phyloP scores from a whole-genome alignment of 116 monocot genomes.

The Phalaenopsis hybrid region DNA sequence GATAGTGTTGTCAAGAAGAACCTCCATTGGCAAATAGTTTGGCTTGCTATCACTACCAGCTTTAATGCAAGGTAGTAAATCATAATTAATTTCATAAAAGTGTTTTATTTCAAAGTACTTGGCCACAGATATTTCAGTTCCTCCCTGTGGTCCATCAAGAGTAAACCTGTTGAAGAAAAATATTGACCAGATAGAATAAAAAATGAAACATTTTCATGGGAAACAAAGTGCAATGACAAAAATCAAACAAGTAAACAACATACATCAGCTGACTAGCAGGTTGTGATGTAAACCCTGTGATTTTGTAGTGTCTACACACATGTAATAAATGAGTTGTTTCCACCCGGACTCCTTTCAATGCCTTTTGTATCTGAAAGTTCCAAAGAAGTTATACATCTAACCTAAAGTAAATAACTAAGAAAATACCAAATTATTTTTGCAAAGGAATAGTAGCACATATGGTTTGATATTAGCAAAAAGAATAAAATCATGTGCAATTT shows the following conservation, averaged over 20 bases:
- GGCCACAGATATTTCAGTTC: no score
- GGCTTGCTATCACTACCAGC: slow-evolving; percentile 55
- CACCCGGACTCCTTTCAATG: slow-evolving; percentile 46
- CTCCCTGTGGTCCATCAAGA: not conserved
- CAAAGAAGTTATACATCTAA: no score
- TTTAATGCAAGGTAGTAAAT: slow-evolving; percentile 46
- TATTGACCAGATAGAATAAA: not conserved
- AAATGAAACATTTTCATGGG: not conserved
- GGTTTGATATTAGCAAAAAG: no score
- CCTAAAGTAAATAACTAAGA: no score
- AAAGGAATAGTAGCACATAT: no score
- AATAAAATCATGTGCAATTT: not conserved
- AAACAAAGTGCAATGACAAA: not conserved
- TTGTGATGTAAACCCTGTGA: slow-evolving; percentile 39
- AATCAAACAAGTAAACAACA: not conserved
- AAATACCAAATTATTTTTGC: no score
- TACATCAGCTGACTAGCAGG: slow-evolving; percentile 43
- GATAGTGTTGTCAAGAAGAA: not conserved
- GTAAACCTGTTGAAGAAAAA: no score
- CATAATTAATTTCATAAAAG: not conserved
- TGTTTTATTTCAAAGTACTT: no score
- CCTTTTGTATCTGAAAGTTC: slow-evolving; percentile 46
- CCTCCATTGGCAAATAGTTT: slow-evolving; percentile 76
- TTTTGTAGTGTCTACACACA: slow-evolving; percentile 29
- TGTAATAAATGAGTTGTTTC: slow-evolving; percentile 27